Base-by-base conservation (phyloP, 192 early-diverging fungal genomes). In the Coemansia sp. region DNA sequence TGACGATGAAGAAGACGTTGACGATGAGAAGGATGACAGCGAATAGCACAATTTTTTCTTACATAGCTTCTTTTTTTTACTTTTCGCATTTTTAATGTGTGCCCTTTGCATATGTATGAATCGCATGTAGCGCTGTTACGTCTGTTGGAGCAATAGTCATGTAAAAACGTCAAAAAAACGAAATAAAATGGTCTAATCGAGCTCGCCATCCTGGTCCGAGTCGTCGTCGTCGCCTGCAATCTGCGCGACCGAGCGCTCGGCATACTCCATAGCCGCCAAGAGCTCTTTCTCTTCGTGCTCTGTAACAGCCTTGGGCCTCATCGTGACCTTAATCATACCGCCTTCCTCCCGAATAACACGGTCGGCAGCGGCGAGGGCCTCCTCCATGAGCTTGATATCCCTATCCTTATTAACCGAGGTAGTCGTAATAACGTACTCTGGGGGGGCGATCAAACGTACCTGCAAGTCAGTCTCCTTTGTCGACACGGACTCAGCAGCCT, bases 251-350 rank as follows among this genome's bases (percentile, higher is more conserved):
- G 97, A 93, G 84, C 91, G 90, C 79, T 94, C 94, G 36, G 90
- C 92, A 64, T 89, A 87, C 64, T 89, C 93, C 89, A 99, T 90
- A 38, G 95, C 80, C 62, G 91, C 91, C 64, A 89, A 92, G 57
- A 99, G 90, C 86, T 99, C 97, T 76, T 86, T 83, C 68, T 99
- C 97, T 75, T 99, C 97, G 32, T 90, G 89, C 70, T 95, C 95
- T 62, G 88, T 90, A 17, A 99, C 94, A 44, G 91, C 90, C 73
- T 90, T 91, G 60, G 97, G 95, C 75, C 91, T 94, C 92, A 96
- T 98, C 72, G 91, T 88, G 27, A 98, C 89, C 64, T 80, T 87
- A 67, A 97, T 85, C 68, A 71, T 85, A 63, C 95, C 95, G 34
- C 86, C 86, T 32, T 86, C 78, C 53, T 85, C 86, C 63, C 88